These are phyloP conservation scores for Mediolabrus comicus DNA, from an alignment of 108 stramenopile genomes.

Conservation along the genomic window DNA sequence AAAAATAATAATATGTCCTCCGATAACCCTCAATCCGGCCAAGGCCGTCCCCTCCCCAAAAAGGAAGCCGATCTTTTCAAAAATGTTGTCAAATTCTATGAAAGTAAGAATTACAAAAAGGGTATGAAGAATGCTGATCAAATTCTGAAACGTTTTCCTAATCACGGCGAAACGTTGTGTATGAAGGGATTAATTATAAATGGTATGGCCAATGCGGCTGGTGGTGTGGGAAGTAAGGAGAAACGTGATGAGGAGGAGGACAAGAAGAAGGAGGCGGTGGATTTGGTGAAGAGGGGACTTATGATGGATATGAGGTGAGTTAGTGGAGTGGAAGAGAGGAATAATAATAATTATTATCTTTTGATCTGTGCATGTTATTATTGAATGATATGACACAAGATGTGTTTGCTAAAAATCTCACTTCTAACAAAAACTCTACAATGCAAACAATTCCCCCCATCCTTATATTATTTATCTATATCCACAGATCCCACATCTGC, in stretches of 20 bases:
- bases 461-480: too few species aligned
- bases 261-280: slow-evolving; percentile 87
- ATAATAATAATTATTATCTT: not conserved
- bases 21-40: slow-evolving; percentile 69
- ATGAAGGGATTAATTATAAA: slow-evolving; percentile 96
- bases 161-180: slow-evolving; percentile 96
- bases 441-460: too few species aligned
- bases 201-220: slow-evolving; percentile 47
- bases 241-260: slow-evolving; percentile 16
- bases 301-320: slow-evolving; percentile 89
- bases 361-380: not conserved
- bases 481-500: slow-evolving; percentile 94
- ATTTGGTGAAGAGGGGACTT: slow-evolving; percentile 89
- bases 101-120: slow-evolving; percentile 98
- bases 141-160: slow-evolving; percentile 93
- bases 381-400: not conserved
- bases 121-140: slow-evolving; percentile 89
- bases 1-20: not conserved
- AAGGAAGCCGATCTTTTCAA: slow-evolving; percentile 94
- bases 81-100: slow-evolving; percentile 90
- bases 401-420: not conserved
- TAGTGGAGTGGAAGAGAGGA: not conserved
- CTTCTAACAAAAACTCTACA: too few species aligned
- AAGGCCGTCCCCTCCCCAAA: slow-evolving; percentile 86
- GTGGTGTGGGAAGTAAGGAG: not conserved